phyloP scores from a whole-genome alignment of 2,329 filamentous ascomycete species.

The Alternaria sp. region DNA sequence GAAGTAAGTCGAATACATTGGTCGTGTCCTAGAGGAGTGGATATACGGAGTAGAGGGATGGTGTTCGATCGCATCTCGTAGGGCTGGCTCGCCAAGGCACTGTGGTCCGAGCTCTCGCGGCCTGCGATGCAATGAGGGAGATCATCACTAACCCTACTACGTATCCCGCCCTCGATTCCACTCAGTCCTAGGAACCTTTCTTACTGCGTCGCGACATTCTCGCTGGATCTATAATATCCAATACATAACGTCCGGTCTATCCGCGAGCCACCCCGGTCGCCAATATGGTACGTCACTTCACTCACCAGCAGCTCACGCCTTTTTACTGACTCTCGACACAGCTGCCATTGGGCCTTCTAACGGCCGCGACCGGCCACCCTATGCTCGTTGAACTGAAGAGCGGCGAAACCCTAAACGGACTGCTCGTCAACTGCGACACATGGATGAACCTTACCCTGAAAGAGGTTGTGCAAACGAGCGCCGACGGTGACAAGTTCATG shows the following conservation, averaged over 20 bases:
- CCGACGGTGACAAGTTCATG: constrained; percentile 93
- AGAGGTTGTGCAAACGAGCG: constrained; percentile 95
- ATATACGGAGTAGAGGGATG: neutral
- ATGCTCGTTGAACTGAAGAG: constrained; percentile 98
- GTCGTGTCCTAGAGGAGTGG: neutral
- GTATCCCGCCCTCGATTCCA: neutral
- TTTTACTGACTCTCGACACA: constrained; percentile 37
- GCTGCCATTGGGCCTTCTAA: constrained; percentile 80
- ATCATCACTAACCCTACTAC: neutral
- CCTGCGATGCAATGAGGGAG: constrained; percentile 4
- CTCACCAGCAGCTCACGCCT: neutral
- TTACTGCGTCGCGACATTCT: neutral
- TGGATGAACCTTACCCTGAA: constrained; percentile 99
- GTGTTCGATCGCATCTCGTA: neutral
- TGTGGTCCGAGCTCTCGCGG: constrained; percentile 4
- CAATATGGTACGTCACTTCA: constrained; percentile 33
- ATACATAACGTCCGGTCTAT: neutral
- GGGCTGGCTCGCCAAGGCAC: constrained; percentile 9
- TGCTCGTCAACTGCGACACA: constrained; percentile 95
- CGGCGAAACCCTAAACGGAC: constrained; percentile 95
- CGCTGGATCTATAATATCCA: neutral
- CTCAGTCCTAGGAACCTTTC: neutral
- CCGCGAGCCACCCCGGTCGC: neutral
- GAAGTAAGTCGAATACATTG: neutral
- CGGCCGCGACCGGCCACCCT: constrained; percentile 93